Conservation (phyloP, 2,329 filamentous ascomycete species). For the Teratosphaeriaceae sp. region DNA sequence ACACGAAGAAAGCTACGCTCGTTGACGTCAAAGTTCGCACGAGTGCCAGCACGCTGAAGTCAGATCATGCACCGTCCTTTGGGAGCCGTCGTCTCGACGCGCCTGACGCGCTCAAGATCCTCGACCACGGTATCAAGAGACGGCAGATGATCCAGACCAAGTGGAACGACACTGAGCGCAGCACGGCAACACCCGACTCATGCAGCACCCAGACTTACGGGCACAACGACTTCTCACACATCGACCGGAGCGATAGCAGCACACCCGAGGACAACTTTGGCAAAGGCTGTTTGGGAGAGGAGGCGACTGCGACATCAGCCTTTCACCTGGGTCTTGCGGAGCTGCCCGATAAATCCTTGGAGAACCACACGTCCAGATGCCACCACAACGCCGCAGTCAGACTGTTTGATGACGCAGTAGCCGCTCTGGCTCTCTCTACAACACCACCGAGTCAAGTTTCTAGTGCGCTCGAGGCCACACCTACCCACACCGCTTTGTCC, state of each 20-base stretch:
- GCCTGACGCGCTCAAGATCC: constrained; percentile 18
- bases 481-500: constrained; percentile 18
- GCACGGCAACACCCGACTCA: background rate
- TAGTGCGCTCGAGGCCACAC: constrained; percentile 21
- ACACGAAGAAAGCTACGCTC: constrained; percentile 19
- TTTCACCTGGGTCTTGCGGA: background rate
- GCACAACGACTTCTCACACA: background rate
- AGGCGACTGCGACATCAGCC: constrained; percentile 19
- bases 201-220: background rate
- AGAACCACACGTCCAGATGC: constrained; percentile 1
- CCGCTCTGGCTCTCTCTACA: constrained; percentile 8
- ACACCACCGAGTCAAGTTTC: constrained; percentile 23
- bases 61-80: constrained; percentile 12
- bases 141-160: constrained; percentile 13
- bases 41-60: constrained; percentile 4
- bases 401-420: constrained; percentile 11
- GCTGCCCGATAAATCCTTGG: background rate
- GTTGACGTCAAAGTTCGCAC: constrained; percentile 16
- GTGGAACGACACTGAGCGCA: background rate
- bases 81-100: constrained; percentile 16
- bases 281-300: constrained; percentile 17
- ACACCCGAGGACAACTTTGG: constrained; percentile 18
- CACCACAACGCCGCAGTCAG: constrained; percentile 6
- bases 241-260: constrained; percentile 15
- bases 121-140: constrained; percentile 22